These are phyloP conservation scores for Arctium minus DNA, from an alignment of 129 eudicot genomes.

Conservation along the genomic window DNA sequence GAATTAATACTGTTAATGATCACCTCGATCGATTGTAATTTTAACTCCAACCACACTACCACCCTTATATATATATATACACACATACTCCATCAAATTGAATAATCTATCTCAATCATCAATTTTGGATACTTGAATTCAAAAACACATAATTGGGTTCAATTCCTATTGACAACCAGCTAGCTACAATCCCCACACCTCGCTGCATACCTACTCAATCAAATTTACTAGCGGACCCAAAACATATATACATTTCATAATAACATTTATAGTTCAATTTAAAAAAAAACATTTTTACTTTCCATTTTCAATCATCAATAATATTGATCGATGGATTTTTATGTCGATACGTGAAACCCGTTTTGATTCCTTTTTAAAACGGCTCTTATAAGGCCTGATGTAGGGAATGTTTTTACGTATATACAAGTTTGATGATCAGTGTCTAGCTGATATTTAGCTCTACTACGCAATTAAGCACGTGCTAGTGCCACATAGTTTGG, in stretches of 20 bases:
- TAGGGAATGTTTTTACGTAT: not conserved
- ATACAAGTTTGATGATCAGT: not conserved
- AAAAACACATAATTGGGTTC: slow-evolving; percentile 3
- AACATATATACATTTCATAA: not conserved
- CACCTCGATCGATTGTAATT: not conserved
- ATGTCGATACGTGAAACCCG: not conserved
- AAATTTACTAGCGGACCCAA: slow-evolving; percentile 1
- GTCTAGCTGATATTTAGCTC: not conserved
- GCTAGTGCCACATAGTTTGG: too few relatives aligned
- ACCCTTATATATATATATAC: slow-evolving; percentile 22
- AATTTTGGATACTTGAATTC: slow-evolving; percentile 6
- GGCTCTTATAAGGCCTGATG: not conserved
- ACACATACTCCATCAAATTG: not conserved
- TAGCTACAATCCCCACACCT: slow-evolving; percentile 23
- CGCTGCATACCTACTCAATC: slow-evolving; percentile 27
- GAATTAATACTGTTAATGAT: not conserved
- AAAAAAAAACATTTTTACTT: not conserved
- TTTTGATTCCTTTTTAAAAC: not conserved
- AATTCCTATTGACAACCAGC: slow-evolving; percentile 14
- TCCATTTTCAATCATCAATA: not conserved
- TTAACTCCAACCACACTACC: slow-evolving; percentile 4
- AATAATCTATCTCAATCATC: not conserved
- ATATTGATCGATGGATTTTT: not conserved
- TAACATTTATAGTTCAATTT: not conserved
- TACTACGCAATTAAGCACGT: too few relatives aligned